phyloP scores from a whole-genome alignment of 2,329 filamentous ascomycete genomes.

The Beauveria caledonica region DNA sequence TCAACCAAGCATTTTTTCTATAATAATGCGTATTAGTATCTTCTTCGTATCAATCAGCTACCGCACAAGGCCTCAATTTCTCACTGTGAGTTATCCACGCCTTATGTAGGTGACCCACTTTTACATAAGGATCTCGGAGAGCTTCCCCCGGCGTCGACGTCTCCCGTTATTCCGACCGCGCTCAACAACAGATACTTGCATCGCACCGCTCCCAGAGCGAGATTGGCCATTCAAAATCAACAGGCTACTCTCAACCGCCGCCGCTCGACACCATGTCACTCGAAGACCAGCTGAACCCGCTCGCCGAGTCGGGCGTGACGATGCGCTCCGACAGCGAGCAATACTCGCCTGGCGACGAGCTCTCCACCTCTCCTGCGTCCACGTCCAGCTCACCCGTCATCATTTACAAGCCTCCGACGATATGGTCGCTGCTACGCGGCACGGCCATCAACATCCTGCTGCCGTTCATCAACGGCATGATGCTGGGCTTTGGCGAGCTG shows the following conservation, averaged over 20 bases:
- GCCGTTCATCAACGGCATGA: slow-evolving; percentile 94
- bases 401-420: slow-evolving; percentile 79
- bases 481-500: slow-evolving; percentile 94
- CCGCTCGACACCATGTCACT: slow-evolving; percentile 7
- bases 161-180: background rate
- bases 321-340: slow-evolving; percentile 78
- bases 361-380: slow-evolving; percentile 52
- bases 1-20: too few relatives aligned
- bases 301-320: slow-evolving; percentile 66
- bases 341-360: slow-evolving; percentile 60
- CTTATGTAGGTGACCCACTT: background rate
- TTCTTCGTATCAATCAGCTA: background rate
- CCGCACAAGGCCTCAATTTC: background rate
- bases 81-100: background rate
- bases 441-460: slow-evolving; percentile 93
- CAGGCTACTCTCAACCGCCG: too few relatives aligned
- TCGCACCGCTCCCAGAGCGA: too few relatives aligned
- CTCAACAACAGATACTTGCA: background rate
- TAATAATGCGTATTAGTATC: background rate
- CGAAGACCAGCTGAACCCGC: slow-evolving; percentile 36
- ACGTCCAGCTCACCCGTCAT: slow-evolving; percentile 55
- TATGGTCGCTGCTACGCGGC: slow-evolving; percentile 78
- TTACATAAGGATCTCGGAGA: slow-evolving; percentile 4
- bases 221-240: too few relatives aligned
- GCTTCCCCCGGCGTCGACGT: background rate